Evolutionary conservation across 1,284 basidiomycete species (phyloP), one percentile per base, ranked within the genome.

Genomic region (Malassezia psittaci): DNA sequence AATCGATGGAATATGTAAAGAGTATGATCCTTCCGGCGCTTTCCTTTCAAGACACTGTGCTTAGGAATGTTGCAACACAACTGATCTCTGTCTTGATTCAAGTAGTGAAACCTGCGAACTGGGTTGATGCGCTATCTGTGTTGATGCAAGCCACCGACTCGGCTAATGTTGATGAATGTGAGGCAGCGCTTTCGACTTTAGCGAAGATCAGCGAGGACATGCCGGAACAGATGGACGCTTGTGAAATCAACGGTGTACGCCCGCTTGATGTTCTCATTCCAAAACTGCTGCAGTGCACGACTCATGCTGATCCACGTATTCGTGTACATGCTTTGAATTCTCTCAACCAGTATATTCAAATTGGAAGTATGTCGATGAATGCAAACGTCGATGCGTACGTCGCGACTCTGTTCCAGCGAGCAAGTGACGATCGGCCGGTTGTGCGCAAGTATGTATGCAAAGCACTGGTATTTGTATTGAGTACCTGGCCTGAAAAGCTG

Each of bases 191-290:
- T 78, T 87, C 88, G 73, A 87, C 90, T 7, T 81, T 98, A 50
- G 87, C 91, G 75, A 96, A 94, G 76, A 85, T 94, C 53, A 93
- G 90, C 76, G 90, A 96, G 77, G 94, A 99, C 75, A 93, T 91
- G 63, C 90, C 93, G 5, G 83, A 87, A 60, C 90, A 93, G 77
- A 82, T 98, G 75, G 93, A 96, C 76, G 61, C 67, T 39, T 83
- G 94, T 63, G 85, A 90, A 60, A 87, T 96, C 72, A 84, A 84
- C 85, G 70, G 70, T 46, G 66, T 69, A 58, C 63, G 63, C 43
- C 66, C 67, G 15, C 62, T 74, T 44, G 64, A 74, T 43, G 64
- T 71, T 29, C 65, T 74, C 43, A 65, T 96, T 64, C 90, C 90
- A 57, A 90, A 94, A 74, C 93, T 96, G 78, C 83, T 98, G 45